Conservation (phyloP, 1,284 basidiomycete genomes). For the Neolentinus lepideus region DNA sequence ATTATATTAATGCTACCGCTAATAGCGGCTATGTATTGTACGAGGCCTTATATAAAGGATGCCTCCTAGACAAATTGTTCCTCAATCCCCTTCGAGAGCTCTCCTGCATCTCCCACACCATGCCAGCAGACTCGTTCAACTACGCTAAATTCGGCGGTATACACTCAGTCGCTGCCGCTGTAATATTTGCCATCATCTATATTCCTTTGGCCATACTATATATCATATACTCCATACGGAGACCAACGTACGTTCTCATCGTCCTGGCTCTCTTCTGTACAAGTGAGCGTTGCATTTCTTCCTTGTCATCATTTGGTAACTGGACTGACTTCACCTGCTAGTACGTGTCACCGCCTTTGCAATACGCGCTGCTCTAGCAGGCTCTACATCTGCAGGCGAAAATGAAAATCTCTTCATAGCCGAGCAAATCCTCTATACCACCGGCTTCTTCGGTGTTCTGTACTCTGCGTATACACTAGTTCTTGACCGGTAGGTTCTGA, state of each 20-base stretch:
- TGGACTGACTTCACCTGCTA: constrained; percentile 8
- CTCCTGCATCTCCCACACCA: background rate
- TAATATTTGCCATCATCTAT: constrained; percentile 39
- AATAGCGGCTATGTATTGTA: too few relatives aligned
- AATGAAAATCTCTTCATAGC: constrained; percentile 17
- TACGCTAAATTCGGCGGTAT: constrained; percentile 33
- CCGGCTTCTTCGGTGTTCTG: constrained; percentile 27
- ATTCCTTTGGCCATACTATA: constrained; percentile 29
- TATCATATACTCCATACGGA: constrained; percentile 26
- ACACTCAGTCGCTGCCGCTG: constrained; percentile 34
- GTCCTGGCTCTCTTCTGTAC: constrained; percentile 36
- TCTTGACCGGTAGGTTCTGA: constrained; percentile 22
- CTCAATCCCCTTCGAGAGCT: background rate
- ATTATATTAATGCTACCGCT: too few relatives aligned
- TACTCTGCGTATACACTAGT: constrained; percentile 27
- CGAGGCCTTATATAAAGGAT: too few relatives aligned
- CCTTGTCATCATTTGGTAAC: background rate
- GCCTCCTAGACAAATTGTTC: too few relatives aligned
- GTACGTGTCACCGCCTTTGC: constrained; percentile 24
- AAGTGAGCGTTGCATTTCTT: constrained; percentile 23
- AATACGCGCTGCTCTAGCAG: constrained; percentile 23
- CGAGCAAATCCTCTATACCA: constrained; percentile 23
- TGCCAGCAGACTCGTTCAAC: constrained; percentile 16
- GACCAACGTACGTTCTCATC: constrained; percentile 33
- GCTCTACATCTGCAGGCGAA: constrained; percentile 15